Percentiles rank a stretch among this genome's conserved stretches.
phyloP scores from a whole-genome alignment of 139 green algal species.

The Haematococcus sp. region DNA sequence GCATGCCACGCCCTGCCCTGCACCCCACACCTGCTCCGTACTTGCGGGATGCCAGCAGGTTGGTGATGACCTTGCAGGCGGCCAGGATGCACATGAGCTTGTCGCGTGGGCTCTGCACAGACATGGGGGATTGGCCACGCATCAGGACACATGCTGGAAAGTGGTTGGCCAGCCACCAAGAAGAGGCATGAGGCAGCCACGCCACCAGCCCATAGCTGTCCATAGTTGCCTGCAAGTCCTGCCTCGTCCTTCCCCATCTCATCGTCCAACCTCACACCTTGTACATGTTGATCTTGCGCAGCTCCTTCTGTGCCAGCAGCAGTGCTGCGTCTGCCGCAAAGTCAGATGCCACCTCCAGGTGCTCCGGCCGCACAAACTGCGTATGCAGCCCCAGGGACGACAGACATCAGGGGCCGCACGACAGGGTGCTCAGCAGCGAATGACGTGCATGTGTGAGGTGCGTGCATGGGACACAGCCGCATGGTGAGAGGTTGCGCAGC shows the following conservation, averaged over 20 bases:
- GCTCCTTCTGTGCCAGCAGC: slow-evolving; percentile 74
- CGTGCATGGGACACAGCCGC: neutral
- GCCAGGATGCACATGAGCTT: slow-evolving; percentile 97
- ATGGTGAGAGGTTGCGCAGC: neutral
- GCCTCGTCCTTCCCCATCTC: neutral
- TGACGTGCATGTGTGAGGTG: neutral
- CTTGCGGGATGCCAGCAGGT: slow-evolving; percentile 56
- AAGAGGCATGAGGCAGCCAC: no score
- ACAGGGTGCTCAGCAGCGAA: no score
- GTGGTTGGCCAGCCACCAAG: no score
- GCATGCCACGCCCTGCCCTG: no score
- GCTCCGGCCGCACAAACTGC: slow-evolving; percentile 70
- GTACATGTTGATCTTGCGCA: slow-evolving; percentile 84
- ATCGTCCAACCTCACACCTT: slow-evolving; percentile 48
- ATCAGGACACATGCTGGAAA: neutral
- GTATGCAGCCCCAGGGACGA: neutral
- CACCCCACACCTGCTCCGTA: slow-evolving; percentile 32
- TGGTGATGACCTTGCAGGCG: slow-evolving; percentile 82
- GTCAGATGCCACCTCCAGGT: slow-evolving; percentile 82
- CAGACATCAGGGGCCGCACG: no score
- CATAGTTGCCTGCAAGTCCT: neutral
- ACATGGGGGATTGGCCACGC: neutral
- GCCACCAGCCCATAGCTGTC: neutral
- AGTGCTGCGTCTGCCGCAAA: slow-evolving; percentile 42
- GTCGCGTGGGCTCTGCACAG: slow-evolving; percentile 84